phyloP scores from a whole-genome alignment of 2,329 filamentous ascomycete species.

The Alternaria brassicae region DNA sequence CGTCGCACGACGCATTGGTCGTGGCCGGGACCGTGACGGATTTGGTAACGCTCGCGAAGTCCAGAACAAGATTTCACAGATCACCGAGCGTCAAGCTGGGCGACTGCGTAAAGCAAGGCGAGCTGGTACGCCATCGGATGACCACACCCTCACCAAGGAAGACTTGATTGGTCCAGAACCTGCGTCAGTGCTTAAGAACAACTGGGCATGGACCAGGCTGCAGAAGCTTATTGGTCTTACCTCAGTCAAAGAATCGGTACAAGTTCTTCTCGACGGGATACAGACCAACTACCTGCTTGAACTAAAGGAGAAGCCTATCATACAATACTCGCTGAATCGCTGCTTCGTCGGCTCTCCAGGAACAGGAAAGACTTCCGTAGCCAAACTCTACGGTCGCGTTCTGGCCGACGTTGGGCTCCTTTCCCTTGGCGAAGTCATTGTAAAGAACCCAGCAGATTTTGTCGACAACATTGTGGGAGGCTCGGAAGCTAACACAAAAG shows the following conservation, averaged over 20 bases:
- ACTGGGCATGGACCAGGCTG: slow-evolving; percentile 65
- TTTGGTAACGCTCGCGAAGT: slow-evolving; percentile 77
- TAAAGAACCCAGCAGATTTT: slow-evolving; percentile 78
- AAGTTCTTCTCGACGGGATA: slow-evolving; percentile 66
- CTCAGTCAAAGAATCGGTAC: slow-evolving; percentile 68
- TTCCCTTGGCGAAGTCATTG: slow-evolving; percentile 72
- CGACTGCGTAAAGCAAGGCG: slow-evolving; percentile 61
- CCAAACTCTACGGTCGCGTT: slow-evolving; percentile 74
- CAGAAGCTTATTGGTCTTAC: slow-evolving; percentile 65
- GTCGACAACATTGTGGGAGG: slow-evolving; percentile 68
- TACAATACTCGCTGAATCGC: slow-evolving; percentile 70
- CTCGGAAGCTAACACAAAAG: slow-evolving; percentile 76
- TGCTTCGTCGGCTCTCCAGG: slow-evolving; percentile 76
- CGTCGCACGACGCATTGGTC: slow-evolving; percentile 66
- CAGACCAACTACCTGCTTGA: slow-evolving; percentile 71
- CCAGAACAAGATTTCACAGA: slow-evolving; percentile 65
- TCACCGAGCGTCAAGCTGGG: slow-evolving; percentile 65
- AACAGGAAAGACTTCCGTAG: slow-evolving; percentile 62
- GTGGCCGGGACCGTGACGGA: slow-evolving; percentile 67
- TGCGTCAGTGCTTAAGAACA: slow-evolving; percentile 58
- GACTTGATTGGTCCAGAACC: slow-evolving; percentile 77
- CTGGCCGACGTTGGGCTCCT: slow-evolving; percentile 71
- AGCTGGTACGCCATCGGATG: slow-evolving; percentile 56
- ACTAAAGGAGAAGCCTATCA: slow-evolving; percentile 63
- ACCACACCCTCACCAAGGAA: slow-evolving; percentile 67